These are phyloP conservation scores for Tolypocladium pustulatum DNA, from an alignment of 2,329 filamentous ascomycete genomes.

Conservation along the genomic window DNA sequence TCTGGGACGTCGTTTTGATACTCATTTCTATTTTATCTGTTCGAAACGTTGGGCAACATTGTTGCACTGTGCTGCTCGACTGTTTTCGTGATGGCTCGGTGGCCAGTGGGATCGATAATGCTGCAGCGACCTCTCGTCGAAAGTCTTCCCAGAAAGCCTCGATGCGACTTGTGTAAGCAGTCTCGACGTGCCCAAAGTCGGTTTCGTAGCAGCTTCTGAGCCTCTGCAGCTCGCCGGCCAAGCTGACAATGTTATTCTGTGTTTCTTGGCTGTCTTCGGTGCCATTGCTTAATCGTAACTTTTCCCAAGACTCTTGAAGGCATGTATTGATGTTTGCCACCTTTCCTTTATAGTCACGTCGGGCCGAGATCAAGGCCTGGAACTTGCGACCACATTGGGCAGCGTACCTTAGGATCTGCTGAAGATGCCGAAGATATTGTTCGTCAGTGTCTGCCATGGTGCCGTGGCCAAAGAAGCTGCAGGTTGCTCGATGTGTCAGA, in stretches of 20 bases:
- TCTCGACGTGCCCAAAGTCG: not conserved
- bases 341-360: not conserved
- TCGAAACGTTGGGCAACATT: not conserved
- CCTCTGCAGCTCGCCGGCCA: not conserved
- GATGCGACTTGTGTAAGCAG: not conserved
- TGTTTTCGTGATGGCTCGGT: too few species aligned
- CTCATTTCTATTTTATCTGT: not conserved
- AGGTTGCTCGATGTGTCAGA: too few species aligned
- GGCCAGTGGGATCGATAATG: too few species aligned
- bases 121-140: not conserved
- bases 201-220: not conserved
- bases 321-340: not conserved
- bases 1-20: too few species aligned
- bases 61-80: not conserved
- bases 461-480: too few species aligned
- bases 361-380: not conserved
- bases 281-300: not conserved
- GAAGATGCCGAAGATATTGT: not conserved
- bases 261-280: too few species aligned
- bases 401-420: not conserved
- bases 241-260: not conserved
- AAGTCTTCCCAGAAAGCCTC: not conserved
- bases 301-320: not conserved
- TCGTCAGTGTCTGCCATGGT: too few species aligned
- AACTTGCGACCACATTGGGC: not conserved